A percentile compares a stretch with the other conserved stretches of the same genome.
phyloP scores from a whole-genome alignment of 257 asterid genomes.

The Primulina huaijiensis region DNA sequence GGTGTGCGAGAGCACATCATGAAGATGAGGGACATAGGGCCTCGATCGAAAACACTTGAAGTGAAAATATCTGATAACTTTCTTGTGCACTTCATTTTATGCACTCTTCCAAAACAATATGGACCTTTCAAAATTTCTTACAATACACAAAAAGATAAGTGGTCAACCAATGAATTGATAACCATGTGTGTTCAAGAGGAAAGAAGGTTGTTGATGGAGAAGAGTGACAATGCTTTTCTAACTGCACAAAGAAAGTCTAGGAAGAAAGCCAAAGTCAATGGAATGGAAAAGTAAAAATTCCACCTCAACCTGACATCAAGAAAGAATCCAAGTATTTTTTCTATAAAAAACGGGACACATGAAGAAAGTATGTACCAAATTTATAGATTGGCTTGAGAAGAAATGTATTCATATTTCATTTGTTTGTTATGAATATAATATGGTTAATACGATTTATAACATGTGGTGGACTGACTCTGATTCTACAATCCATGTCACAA shows the following conservation, averaged over 20 bases:
- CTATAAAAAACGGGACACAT: not conserved
- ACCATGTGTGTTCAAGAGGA: constrained; percentile 5
- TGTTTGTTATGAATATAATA: too few species aligned
- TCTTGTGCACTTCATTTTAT: not conserved
- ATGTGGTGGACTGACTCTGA: too few species aligned
- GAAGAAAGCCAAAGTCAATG: not conserved
- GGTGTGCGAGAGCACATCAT: constrained; percentile 10
- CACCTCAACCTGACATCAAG: constrained; percentile 5
- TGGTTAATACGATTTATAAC: too few species aligned
- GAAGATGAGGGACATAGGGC: not conserved
- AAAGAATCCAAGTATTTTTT: not conserved
- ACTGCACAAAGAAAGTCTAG: not conserved
- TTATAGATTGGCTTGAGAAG: too few species aligned
- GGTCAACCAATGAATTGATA: not conserved
- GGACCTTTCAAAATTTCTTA: not conserved
- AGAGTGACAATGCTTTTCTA: not conserved
- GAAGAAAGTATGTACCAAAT: not conserved
- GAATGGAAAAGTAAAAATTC: not conserved
- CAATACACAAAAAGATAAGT: constrained; percentile 1
- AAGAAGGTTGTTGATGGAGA: not conserved
- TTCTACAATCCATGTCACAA: too few species aligned
- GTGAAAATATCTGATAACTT: not conserved
- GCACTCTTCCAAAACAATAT: not conserved
- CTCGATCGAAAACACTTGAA: not conserved
- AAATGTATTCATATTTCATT: too few species aligned